phyloP scores from a whole-genome alignment of 345 rosid species.

The Syzygium grande region DNA sequence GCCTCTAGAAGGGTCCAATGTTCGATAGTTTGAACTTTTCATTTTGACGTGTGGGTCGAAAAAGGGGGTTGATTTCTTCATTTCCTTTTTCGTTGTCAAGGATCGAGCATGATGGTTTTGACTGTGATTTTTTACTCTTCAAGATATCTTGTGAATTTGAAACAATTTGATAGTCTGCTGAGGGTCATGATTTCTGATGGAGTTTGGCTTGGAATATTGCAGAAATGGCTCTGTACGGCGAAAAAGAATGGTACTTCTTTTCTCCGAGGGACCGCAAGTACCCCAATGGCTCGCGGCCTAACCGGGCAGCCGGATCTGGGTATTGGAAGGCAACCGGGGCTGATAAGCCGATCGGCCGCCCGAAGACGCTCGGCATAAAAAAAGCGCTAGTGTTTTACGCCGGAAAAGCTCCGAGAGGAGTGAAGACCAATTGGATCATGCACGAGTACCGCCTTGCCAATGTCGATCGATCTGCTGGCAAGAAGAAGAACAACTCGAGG shows the following conservation, averaged over 20 bases:
- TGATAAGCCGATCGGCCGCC: constrained; percentile 82
- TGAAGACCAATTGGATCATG: constrained; percentile 97
- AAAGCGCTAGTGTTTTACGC: constrained; percentile 90
- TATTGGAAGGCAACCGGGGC: constrained; percentile 98
- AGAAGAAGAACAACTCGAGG: constrained; percentile 42
- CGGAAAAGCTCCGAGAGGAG: constrained; percentile 73
- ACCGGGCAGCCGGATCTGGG: constrained; percentile 84
- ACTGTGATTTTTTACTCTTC: too few species aligned
- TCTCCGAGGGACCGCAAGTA: constrained; percentile 89
- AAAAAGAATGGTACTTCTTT: constrained; percentile 97
- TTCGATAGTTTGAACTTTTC: too few species aligned
- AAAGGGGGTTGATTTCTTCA: too few species aligned
- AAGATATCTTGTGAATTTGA: too few species aligned
- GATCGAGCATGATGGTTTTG: too few species aligned
- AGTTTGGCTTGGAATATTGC: constrained; percentile 27
- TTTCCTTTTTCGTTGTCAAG: too few species aligned
- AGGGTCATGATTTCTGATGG: not conserved
- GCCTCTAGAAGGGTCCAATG: too few species aligned
- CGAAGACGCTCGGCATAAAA: constrained; percentile 67
- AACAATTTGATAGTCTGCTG: not conserved
- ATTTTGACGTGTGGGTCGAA: too few species aligned
- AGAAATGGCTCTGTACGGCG: constrained; percentile 77
- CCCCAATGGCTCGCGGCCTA: constrained; percentile 89
- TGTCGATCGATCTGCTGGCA: constrained; percentile 67
- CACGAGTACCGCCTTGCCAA: constrained; percentile 91